phyloP scores from a whole-genome alignment of 2,329 filamentous ascomycete species.

The Colletotrichum sp. region DNA sequence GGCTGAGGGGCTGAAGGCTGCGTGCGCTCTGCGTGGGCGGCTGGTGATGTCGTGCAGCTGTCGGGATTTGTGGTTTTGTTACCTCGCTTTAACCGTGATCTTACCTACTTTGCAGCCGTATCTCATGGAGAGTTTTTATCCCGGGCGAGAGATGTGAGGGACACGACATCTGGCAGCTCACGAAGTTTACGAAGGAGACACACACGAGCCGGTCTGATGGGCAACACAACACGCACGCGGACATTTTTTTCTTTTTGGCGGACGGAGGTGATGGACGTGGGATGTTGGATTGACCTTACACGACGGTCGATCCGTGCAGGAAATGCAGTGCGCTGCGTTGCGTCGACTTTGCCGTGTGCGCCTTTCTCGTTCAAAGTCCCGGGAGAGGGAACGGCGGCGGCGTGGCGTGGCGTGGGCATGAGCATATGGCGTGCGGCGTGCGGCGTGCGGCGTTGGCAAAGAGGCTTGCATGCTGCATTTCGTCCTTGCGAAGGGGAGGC shows the following conservation, averaged over 20 bases:
- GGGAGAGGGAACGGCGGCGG: not conserved
- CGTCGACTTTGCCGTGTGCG: not conserved
- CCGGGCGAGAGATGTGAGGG: not conserved
- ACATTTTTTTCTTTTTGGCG: not conserved
- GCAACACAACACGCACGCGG: not conserved
- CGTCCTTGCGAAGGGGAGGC: not conserved
- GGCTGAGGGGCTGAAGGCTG: not conserved
- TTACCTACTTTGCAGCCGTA: not conserved
- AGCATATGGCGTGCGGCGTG: not conserved
- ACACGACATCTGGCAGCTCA: not conserved
- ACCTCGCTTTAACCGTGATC: not conserved
- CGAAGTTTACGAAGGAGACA: not conserved
- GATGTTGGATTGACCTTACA: not conserved
- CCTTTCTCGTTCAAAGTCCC: not conserved
- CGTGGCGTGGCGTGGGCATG: not conserved
- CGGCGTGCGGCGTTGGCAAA: not conserved
- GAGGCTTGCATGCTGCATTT: not conserved
- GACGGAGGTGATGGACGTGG: not conserved
- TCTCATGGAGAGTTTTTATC: not conserved
- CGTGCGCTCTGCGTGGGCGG: not conserved
- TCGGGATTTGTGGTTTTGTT: not conserved
- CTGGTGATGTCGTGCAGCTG: constrained; percentile 12
- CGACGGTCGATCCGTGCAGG: constrained; percentile 18
- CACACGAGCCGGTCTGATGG: not conserved
- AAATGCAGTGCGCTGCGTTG: not conserved